These are phyloP conservation scores for Gossypium lobatum DNA, from an alignment of 441 rosid genomes.

Conservation along the genomic window DNA sequence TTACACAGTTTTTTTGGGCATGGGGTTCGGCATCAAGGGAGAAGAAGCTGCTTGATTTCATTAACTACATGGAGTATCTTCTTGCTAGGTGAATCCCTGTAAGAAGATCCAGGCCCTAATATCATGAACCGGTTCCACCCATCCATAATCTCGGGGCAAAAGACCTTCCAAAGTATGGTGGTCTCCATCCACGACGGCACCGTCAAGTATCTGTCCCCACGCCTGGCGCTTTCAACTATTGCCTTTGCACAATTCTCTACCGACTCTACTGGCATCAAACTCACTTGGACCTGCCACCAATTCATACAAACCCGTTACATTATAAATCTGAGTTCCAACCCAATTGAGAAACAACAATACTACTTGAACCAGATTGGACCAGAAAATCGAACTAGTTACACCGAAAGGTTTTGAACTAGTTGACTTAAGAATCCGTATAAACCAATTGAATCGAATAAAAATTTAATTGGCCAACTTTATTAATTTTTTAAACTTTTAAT, in stretches of 20 bases:
- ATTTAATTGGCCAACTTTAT: too few species aligned
- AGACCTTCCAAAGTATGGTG: conserved; percentile 26
- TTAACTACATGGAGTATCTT: conserved; percentile 19
- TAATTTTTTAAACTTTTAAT: too few species aligned
- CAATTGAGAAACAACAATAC: too few species aligned
- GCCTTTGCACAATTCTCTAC: conserved; percentile 29
- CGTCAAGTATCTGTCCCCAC: conserved; percentile 33
- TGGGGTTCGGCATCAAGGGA: conserved; percentile 2
- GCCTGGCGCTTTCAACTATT: conserved; percentile 35
- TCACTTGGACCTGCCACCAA: conserved; percentile 27
- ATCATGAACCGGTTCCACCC: conserved; percentile 26
- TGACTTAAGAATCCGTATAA: too few species aligned
- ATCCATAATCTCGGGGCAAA: conserved; percentile 36
- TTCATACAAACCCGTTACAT: background rate
- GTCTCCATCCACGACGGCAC: conserved; percentile 36
- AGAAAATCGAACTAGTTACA: too few species aligned
- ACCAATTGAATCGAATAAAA: too few species aligned
- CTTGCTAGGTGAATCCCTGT: conserved; percentile 30
- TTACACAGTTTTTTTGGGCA: too few species aligned
- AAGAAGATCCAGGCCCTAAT: conserved; percentile 20
- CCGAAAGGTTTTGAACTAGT: too few species aligned
- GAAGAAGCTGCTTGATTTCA: conserved; percentile 13
- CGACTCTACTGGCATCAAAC: conserved; percentile 24
- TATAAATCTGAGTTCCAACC: too few species aligned
- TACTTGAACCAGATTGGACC: too few species aligned